Percentiles rank a stretch among this genome's conserved stretches.
Conservation (phyloP, 352 stramenopile genomes). For the Saprolegnia parasitica region DNA sequence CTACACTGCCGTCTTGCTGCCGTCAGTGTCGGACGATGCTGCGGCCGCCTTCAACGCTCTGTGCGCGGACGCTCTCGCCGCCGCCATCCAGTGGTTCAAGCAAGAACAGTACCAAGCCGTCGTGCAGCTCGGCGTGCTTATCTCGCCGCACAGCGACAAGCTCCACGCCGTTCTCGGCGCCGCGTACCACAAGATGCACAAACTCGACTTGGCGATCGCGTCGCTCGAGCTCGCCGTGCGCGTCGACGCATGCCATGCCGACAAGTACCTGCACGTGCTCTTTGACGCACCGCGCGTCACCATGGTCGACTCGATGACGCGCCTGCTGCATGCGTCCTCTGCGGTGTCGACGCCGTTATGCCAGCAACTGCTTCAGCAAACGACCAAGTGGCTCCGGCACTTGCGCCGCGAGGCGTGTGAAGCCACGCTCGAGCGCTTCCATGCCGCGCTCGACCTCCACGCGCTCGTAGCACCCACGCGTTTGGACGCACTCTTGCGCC, state of each 20-base stretch:
- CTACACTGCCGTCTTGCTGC: background rate
- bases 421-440: background rate
- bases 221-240: background rate
- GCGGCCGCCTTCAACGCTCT: background rate
- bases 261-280: slow-evolving; percentile 17
- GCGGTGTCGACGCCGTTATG: background rate
- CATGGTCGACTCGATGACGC: background rate
- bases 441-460: background rate
- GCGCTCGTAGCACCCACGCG: background rate
- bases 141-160: background rate
- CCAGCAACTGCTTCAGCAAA: background rate
- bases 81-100: slow-evolving; percentile 26
- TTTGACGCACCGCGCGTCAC: background rate
- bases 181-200: slow-evolving; percentile 8
- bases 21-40: background rate
- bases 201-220: background rate
- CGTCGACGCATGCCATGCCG: background rate
- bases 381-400: slow-evolving; percentile 6
- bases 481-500: background rate
- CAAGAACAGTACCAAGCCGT: slow-evolving; percentile 13
- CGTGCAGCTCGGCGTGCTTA: background rate
- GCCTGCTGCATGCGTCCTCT: background rate
- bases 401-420: background rate
- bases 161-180: slow-evolving; percentile 10
- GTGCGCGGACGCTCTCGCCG: background rate